Percentiles rank a stretch among this genome's conserved stretches.
Conservation (phyloP, 1,139 yeast genomes). For the Kodamaea derodonti region DNA sequence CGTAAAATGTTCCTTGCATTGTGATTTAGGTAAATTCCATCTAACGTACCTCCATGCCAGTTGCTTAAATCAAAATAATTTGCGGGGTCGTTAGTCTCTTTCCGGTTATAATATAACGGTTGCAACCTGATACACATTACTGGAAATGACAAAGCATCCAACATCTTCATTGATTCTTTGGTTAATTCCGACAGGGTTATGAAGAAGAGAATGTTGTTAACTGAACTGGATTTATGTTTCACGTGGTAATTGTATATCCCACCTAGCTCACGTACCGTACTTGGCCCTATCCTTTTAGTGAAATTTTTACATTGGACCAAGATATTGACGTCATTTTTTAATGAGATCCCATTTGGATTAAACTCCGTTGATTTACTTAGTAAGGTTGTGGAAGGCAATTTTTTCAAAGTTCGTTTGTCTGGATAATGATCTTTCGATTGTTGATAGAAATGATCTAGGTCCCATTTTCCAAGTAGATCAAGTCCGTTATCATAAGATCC, state of each 20-base stretch:
- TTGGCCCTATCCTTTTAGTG: constrained; percentile 45
- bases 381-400: constrained; percentile 6
- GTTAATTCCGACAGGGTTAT: constrained; percentile 64
- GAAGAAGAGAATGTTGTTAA: constrained; percentile 30
- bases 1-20: constrained; percentile 34
- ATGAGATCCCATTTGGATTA: constrained; percentile 13
- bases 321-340: constrained; percentile 24
- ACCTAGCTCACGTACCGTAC: constrained; percentile 52
- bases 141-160: constrained; percentile 51
- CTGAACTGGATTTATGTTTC: constrained; percentile 17
- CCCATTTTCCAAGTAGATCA: constrained; percentile 64
- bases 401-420: constrained; percentile 2
- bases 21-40: constrained; percentile 44
- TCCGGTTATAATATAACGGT: constrained; percentile 10
- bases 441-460: constrained; percentile 30
- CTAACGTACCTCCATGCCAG: constrained; percentile 40
- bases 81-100: neutral
- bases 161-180: constrained; percentile 42
- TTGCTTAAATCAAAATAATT: constrained; percentile 28
- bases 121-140: constrained; percentile 36
- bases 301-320: constrained; percentile 60
- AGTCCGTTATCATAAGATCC: constrained; percentile 75
- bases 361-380: constrained; percentile 7
- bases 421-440: constrained; percentile 2
- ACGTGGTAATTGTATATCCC: constrained; percentile 52